Evolutionary conservation across 768 basidiomycete genomes (phyloP).

Genomic region (Clavaria fumosa): DNA sequence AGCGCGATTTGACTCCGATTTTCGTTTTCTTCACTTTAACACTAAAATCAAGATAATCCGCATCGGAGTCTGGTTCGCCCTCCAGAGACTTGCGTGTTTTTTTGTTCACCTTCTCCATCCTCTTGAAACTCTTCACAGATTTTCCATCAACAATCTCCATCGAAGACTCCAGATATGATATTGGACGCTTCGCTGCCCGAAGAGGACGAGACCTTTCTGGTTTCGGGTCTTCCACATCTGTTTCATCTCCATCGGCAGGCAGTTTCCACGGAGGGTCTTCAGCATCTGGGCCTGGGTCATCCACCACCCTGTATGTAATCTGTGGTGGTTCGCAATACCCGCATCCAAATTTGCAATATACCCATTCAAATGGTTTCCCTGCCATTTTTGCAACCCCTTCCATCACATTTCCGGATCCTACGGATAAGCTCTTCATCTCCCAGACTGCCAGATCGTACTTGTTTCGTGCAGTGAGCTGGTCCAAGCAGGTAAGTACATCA

Average conservation of each 20-base stretch:
- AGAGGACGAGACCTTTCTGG: not conserved
- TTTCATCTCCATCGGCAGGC: not conserved
- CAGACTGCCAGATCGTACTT: not conserved
- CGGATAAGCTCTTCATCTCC: not conserved
- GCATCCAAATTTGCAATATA: not conserved
- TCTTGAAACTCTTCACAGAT: not conserved
- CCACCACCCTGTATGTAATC: not conserved
- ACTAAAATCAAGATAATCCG: not conserved
- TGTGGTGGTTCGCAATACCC: not conserved
- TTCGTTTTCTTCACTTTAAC: not conserved
- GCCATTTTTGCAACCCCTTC: not conserved
- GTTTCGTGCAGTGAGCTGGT: not conserved
- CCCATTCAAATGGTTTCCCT: not conserved
- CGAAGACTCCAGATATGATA: not conserved
- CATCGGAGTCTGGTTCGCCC: not conserved
- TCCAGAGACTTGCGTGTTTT: not conserved
- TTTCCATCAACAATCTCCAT: not conserved
- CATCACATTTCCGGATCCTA: not conserved
- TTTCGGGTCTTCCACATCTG: not conserved
- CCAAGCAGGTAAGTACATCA: not conserved
- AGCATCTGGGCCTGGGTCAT: not conserved
- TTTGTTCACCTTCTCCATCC: not conserved
- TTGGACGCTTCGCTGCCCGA: not conserved
- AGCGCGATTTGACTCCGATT: not conserved
- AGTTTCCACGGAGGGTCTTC: not conserved